Base-by-base conservation (phyloP, 192 early-diverging fungal species). In the Allomyces macrogynus region DNA sequence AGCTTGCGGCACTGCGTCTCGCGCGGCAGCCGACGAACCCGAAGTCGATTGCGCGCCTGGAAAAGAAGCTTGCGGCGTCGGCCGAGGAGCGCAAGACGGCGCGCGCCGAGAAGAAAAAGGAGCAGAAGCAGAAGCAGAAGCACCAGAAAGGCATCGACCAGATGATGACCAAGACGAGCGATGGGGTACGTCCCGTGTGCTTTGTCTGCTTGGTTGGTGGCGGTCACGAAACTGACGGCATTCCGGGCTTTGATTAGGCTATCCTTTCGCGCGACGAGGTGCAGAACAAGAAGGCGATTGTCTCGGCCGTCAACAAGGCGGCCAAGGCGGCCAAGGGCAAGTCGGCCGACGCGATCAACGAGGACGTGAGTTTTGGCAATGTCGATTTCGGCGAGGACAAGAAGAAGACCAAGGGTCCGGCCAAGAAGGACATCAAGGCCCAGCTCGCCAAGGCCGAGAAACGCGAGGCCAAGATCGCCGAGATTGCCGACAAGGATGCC, bases 381-480 rank as follows among this genome's bases (percentile, higher is more conserved):
- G 69, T 89, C 27, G 78, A 83, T 57, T 81, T 88, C 69, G 79
- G 76, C 25, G 77, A 79, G 8, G 67, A 73, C n/a, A 68, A 76
- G n/a, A 80, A 85, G 70, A 85, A 86, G 72, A 80, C 79, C 65
- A 84, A 76, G 67, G 81, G 81, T 10, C 73, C 78, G 73, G 77
- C 77, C 23, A 76, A 82, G 60, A 76, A 76, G 26, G 80, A 82
- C 60, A 68, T 87, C 43, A 86, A 85, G 72, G 77, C 78, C 71
- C 77, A 86, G 23, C 84, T 91, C 73, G 75, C 74, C 62, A 85
- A 91, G 67, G 76, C 83, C 67, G 78, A 86, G 70, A 89, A 92
- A 71, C 66, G 92, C 16, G 85, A 84, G 32, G 80, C 83, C 64
- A 77, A 94, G 49, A 77, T 86, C 60, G 70, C 72, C 66, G 75